Evolutionary conservation across 768 basidiomycete species (phyloP).

Genomic region (Flagelloscypha sp.): DNA sequence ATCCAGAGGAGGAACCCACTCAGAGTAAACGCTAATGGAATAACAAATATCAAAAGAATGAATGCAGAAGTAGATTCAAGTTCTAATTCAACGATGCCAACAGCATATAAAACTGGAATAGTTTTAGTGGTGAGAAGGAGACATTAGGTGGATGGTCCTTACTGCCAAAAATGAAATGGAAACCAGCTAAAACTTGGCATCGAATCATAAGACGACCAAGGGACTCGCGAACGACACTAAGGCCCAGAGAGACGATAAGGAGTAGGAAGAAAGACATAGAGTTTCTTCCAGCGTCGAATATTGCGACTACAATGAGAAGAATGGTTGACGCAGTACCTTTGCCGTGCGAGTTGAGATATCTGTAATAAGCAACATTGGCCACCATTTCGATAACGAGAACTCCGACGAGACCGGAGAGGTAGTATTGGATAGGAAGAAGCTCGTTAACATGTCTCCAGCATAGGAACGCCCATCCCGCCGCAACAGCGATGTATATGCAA

Average conservation of each 20-base stretch:
- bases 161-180: slow-evolving; percentile 95
- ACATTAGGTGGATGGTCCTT: slow-evolving; percentile 18
- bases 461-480: slow-evolving; percentile 69
- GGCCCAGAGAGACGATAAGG: slow-evolving; percentile 83
- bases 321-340: slow-evolving; percentile 64
- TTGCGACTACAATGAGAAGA: slow-evolving; percentile 98
- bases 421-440: slow-evolving; percentile 85
- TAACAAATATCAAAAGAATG: slow-evolving; percentile 79
- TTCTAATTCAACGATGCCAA: slow-evolving; percentile 90
- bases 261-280: slow-evolving; percentile 94
- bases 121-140: slow-evolving; percentile 1
- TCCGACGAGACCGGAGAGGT: slow-evolving; percentile 80
- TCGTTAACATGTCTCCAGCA: slow-evolving; percentile 78
- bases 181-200: slow-evolving; percentile 71
- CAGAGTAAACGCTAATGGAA: slow-evolving; percentile 92
- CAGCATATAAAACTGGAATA: slow-evolving; percentile 71
- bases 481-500: slow-evolving; percentile 65
- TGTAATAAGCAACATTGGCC: slow-evolving; percentile 83
- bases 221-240: slow-evolving; percentile 86
- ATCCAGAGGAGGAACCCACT: slow-evolving; percentile 97
- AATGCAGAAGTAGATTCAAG: slow-evolving; percentile 86
- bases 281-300: slow-evolving; percentile 90
- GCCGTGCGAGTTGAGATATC: slow-evolving; percentile 87
- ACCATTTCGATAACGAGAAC: slow-evolving; percentile 93
- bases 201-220: slow-evolving; percentile 78